These are phyloP conservation scores for Bidens hawaiensis DNA, from an alignment of 140 eudicot species.

Conservation along the genomic window DNA sequence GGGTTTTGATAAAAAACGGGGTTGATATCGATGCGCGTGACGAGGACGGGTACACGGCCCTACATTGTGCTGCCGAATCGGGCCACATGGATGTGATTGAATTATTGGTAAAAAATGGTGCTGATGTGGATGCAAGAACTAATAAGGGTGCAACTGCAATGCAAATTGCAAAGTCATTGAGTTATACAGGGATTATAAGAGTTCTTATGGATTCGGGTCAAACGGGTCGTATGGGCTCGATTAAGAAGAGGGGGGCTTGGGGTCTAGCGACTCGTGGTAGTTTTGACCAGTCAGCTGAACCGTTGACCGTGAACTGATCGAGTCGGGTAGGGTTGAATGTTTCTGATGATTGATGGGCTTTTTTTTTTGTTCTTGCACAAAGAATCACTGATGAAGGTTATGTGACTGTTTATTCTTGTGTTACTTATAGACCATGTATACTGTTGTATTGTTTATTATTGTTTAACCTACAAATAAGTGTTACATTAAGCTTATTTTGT, in stretches of 20 bases:
- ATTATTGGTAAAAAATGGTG: conserved; percentile 56
- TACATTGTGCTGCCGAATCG: conserved; percentile 62
- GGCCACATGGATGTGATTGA: conserved; percentile 60
- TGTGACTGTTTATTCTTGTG: conserved; percentile 19
- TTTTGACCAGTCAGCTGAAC: conserved; percentile 37
- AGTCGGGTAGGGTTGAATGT: not conserved
- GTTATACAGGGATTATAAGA: conserved; percentile 47
- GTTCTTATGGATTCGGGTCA: conserved; percentile 31
- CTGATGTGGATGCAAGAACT: conserved; percentile 56
- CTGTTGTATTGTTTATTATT: not conserved
- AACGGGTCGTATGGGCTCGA: conserved; percentile 3
- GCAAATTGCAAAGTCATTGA: conserved; percentile 54
- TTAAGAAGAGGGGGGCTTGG: conserved; percentile 35
- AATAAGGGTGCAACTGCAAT: conserved; percentile 56
- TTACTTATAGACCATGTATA: not conserved
- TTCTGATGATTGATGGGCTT: not conserved
- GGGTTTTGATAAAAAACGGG: conserved; percentile 50
- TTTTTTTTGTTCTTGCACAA: conserved; percentile 14
- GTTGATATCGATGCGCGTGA: conserved; percentile 48
- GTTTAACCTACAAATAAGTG: not conserved
- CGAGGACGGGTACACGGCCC: conserved; percentile 67
- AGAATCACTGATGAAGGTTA: not conserved
- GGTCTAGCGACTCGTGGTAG: conserved; percentile 34
- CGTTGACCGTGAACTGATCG: conserved; percentile 40
- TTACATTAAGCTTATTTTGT: not conserved